A percentile compares a stretch with the other conserved stretches of the same genome.
These are phyloP conservation scores for Apiospora arundinis DNA, from an alignment of 2,329 filamentous ascomycete genomes.

Conservation along the genomic window DNA sequence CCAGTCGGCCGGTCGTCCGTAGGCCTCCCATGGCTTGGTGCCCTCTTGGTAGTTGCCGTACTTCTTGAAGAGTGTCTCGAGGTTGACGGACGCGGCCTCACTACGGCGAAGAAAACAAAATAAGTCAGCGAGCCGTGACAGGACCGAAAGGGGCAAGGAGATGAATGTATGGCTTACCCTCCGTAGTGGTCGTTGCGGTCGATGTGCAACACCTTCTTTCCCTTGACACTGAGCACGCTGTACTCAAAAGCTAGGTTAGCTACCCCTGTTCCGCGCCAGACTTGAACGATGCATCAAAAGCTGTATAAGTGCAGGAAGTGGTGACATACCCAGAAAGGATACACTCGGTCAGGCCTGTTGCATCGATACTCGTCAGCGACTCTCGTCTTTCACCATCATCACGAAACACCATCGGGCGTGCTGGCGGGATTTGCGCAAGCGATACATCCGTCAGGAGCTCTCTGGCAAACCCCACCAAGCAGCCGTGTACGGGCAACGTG, in stretches of 20 bases:
- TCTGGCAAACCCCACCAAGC: conserved; percentile 26
- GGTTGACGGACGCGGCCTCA: conserved; percentile 95
- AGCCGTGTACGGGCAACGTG: conserved; percentile 21
- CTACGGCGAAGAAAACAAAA: conserved; percentile 51
- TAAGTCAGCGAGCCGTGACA: conserved; percentile 30
- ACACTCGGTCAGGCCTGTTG: conserved; percentile 91
- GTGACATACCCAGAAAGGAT: conserved; percentile 88
- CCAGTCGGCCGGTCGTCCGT: conserved; percentile 96
- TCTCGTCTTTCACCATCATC: background rate
- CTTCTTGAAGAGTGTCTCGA: conserved; percentile 96
- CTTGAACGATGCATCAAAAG: background rate
- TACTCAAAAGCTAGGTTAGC: conserved; percentile 25
- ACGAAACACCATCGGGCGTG: background rate
- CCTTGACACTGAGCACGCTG: conserved; percentile 96
- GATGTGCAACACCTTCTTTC: conserved; percentile 98
- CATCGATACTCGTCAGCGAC: background rate
- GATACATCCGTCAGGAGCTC: conserved; percentile 41
- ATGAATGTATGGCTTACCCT: conserved; percentile 68
- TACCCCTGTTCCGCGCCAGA: conserved; percentile 19
- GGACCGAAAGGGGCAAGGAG: conserved; percentile 25
- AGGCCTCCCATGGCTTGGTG: conserved; percentile 97
- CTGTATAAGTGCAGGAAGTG: conserved; percentile 7
- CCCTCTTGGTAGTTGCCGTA: conserved; percentile 82
- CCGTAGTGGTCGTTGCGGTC: conserved; percentile 98
- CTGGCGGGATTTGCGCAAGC: conserved; percentile 24